Evolutionary conservation across 202 grass and related monocot genomes (phyloP), one percentile per base, ranked within the genome.

Genomic region (Musa balbisiana): DNA sequence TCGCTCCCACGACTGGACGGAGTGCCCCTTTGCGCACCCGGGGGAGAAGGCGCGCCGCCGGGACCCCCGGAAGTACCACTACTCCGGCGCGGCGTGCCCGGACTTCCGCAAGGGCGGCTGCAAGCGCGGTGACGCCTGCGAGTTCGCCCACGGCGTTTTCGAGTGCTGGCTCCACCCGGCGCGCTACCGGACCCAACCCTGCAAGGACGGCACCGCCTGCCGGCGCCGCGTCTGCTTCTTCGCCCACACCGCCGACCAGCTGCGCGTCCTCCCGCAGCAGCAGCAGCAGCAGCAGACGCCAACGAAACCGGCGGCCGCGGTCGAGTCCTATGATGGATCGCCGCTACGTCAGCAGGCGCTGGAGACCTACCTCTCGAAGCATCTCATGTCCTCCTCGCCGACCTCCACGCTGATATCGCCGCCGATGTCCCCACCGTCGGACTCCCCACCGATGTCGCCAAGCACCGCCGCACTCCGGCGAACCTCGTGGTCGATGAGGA

Each of bases 121-220:
- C 58, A 86, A 83, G 84, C 83, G 85, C 10, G 87, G 87, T 0
- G 90, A 92, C 74, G 15, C 50, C 0, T 92, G 90, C 76, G 87
- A 92, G 71, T 83, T 73, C 53, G 82, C 90, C 2, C 90, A 89
- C 65, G 90, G 90, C 0, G 90, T 92, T 66, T 92, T 92, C 71
- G 90, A 92, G 82, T 87, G 82, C 23, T 92, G 90, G 90, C 87
- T 92, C 53, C 90, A 92, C 76, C 90, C 90, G 10, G 78, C 78
- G 25, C 83, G 87, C 51, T 92, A 92, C 78, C 73, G 85, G 52
- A 92, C 90, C 24, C 90, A 92, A 84, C 84, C 87, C 9, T 92
- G 90, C 74, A 84, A 89, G 74, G 90, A 89, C 71, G 82, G 78
- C 25, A 80, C 52, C 1, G 74, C 69, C 0, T 92, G 90, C 79